Evolutionary conservation across 768 basidiomycete species (phyloP).

Genomic region (Termitomyces sp.): DNA sequence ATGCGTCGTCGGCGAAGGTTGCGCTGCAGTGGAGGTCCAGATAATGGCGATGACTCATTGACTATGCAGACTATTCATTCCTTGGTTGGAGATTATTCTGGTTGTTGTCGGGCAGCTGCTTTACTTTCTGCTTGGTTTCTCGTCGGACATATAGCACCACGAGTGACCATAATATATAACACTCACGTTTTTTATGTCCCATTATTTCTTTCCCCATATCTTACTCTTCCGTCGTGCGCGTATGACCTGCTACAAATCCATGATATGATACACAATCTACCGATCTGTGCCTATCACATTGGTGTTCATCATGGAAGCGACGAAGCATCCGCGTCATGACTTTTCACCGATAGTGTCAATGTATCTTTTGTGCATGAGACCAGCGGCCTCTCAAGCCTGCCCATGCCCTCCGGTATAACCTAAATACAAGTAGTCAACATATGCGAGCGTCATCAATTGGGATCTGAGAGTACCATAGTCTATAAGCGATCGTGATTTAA

Average conservation of each 20-base stretch:
- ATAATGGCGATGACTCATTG: background rate
- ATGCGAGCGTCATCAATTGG: background rate
- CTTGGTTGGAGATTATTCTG: background rate
- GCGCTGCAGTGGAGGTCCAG: too few species aligned
- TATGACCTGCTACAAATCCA: too few species aligned
- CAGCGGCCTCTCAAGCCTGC: background rate
- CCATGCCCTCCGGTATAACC: background rate
- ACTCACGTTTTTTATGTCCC: too few species aligned
- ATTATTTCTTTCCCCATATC: too few species aligned
- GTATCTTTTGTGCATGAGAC: conserved; percentile 4
- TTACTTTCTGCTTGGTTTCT: background rate
- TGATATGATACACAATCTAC: too few species aligned
- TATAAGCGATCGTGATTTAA: conserved; percentile 3
- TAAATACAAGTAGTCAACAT: background rate
- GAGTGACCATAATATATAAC: too few species aligned
- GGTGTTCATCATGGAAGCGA: too few species aligned
- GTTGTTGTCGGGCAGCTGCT: background rate
- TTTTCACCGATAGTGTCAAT: background rate
- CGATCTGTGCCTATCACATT: too few species aligned
- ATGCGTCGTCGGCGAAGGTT: conserved; percentile 18
- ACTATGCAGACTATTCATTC: background rate
- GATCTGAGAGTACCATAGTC: background rate
- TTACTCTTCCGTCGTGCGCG: too few species aligned
- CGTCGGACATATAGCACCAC: background rate
- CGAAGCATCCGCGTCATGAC: background rate